Percentiles rank a stretch among this genome's conserved stretches.
Evolutionary conservation across 768 basidiomycete genomes (phyloP).

Genomic region (Scleroderma bovista): DNA sequence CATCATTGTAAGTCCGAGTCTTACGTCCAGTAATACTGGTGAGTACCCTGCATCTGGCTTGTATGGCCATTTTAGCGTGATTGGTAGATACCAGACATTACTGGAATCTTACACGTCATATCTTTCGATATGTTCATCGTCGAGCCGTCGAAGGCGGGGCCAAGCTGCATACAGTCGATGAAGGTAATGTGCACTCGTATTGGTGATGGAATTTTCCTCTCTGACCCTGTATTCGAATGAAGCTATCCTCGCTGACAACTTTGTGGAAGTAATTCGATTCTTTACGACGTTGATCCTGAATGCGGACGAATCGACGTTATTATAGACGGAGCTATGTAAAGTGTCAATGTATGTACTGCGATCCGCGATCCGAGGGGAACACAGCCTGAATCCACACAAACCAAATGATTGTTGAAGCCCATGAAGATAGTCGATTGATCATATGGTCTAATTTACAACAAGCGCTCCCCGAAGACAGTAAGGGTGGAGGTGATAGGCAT

Average conservation of each 20-base stretch:
- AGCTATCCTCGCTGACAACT: conserved; percentile 47
- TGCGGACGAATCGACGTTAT: conserved; percentile 45
- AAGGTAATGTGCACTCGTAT: conserved; percentile 41
- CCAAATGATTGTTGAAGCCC: no score
- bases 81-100: conserved; percentile 39
- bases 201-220: not conserved
- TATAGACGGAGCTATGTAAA: no score
- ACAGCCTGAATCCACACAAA: no score
- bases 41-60: not conserved
- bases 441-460: no score
- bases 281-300: conserved; percentile 63
- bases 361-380: no score
- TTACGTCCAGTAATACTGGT: conserved; percentile 55
- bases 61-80: not conserved
- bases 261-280: conserved; percentile 64
- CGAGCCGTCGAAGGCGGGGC: conserved; percentile 25
- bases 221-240: not conserved
- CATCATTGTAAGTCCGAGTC: conserved; percentile 45
- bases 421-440: no score
- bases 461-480: no score
- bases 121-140: conserved; percentile 59
- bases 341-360: no score
- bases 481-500: no score
- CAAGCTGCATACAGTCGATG: conserved; percentile 67
- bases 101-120: conserved; percentile 46